These are phyloP conservation scores for Phytophthora agathidicida DNA, from an alignment of 352 stramenopile genomes.

Conservation along the genomic window DNA sequence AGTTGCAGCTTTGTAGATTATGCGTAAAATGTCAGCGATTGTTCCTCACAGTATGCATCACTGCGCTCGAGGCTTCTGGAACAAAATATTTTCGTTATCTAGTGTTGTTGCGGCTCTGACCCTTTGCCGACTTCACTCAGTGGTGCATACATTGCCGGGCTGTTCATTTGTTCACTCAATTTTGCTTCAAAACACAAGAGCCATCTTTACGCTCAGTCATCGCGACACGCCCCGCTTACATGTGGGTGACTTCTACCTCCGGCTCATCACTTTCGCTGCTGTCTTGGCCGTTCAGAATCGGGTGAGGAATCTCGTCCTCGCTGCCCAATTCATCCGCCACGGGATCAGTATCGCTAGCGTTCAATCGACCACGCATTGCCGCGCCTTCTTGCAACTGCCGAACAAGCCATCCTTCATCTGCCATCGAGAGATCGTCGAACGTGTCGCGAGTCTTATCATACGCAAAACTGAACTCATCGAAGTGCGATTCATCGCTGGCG, in stretches of 20 bases:
- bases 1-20: constrained; percentile 32
- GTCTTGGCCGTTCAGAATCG: constrained; percentile 53
- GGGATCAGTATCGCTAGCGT: constrained; percentile 64
- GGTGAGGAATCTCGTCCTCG: constrained; percentile 57
- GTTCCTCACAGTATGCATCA: not conserved
- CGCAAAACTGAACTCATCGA: constrained; percentile 90
- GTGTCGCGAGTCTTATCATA: constrained; percentile 82
- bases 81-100: constrained; percentile 40
- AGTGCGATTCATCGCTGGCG: constrained; percentile 73
- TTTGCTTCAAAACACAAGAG: constrained; percentile 32
- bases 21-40: constrained; percentile 22
- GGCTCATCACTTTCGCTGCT: constrained; percentile 79
- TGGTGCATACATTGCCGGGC: constrained; percentile 33
- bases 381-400: constrained; percentile 78
- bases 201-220: constrained; percentile 14
- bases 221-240: constrained; percentile 28
- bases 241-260: constrained; percentile 49
- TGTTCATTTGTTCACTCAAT: constrained; percentile 32
- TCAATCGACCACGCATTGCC: constrained; percentile 70
- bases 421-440: constrained; percentile 83
- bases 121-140: constrained; percentile 24
- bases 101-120: constrained; percentile 31
- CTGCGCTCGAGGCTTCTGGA: constrained; percentile 2
- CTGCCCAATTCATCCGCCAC: constrained; percentile 56
- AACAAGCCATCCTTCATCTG: constrained; percentile 85